Evolutionary conservation across 768 basidiomycete genomes (phyloP).

Genomic region (Pleurotus giganteus): DNA sequence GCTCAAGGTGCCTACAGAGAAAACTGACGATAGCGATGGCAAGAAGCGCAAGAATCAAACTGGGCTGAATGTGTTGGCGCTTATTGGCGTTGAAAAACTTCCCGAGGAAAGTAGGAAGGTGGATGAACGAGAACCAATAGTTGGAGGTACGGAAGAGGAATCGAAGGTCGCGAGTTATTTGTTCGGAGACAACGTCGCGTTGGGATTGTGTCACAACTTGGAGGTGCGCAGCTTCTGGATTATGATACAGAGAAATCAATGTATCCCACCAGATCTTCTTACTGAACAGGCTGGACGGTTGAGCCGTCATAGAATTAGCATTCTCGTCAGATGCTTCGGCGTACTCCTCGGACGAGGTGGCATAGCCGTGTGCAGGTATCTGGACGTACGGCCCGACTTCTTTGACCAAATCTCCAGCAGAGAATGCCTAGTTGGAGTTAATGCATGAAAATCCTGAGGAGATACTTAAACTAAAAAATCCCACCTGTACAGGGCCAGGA

Average conservation of each 20-base stretch:
- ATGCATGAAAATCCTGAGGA: too few species aligned
- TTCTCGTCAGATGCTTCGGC: constrained; percentile 8
- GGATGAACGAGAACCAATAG: constrained; percentile 75
- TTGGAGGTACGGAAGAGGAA: constrained; percentile 64
- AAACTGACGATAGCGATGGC: constrained; percentile 47
- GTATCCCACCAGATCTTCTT: constrained; percentile 83
- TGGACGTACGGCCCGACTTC: neutral
- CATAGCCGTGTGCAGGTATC: constrained; percentile 16
- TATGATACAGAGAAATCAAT: constrained; percentile 53
- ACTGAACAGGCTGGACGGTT: constrained; percentile 64
- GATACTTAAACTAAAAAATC: too few species aligned
- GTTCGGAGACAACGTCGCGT: constrained; percentile 43
- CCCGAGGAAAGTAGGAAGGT: constrained; percentile 64
- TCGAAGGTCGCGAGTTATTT: constrained; percentile 54
- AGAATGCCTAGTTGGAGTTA: too few species aligned
- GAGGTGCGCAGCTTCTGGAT: constrained; percentile 27
- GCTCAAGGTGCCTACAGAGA: neutral
- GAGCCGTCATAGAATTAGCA: constrained; percentile 35
- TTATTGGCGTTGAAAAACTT: constrained; percentile 54
- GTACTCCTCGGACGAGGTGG: constrained; percentile 17
- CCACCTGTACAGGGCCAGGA: too few species aligned
- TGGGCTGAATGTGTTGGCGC: constrained; percentile 63
- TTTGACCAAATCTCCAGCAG: neutral
- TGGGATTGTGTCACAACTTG: constrained; percentile 36
- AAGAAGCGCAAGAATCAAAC: constrained; percentile 58